Conservation (phyloP, 257 asterid genomes). For the Rehmannia glutinosa region DNA sequence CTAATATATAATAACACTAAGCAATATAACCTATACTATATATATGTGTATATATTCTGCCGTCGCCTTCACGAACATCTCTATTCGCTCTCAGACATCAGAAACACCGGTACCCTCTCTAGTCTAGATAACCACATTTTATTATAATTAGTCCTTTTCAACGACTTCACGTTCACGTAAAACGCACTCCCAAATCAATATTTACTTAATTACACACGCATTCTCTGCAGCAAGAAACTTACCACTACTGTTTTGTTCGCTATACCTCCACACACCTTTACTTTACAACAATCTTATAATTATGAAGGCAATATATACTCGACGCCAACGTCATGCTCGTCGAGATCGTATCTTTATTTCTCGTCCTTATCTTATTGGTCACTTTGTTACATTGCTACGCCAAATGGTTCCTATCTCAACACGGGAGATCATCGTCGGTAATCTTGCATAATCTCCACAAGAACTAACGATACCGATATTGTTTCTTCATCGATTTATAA, state of each 20-base stretch:
- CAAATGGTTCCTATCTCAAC: constrained; percentile 18
- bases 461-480: no score
- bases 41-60: no score
- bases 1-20: neutral
- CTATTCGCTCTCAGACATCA: no score
- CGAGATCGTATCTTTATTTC: constrained; percentile 28
- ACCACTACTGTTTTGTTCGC: constrained; percentile 16
- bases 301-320: constrained; percentile 22
- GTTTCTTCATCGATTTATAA: neutral
- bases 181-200: constrained; percentile 5
- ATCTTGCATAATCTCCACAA: no score
- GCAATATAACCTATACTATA: constrained; percentile 23
- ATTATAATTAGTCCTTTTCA: constrained; percentile 15
- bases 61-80: constrained; percentile 73
- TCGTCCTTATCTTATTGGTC: constrained; percentile 24
- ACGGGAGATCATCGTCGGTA: neutral
- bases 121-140: neutral
- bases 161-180: constrained; percentile 29
- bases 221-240: neutral
- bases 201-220: neutral
- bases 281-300: neutral
- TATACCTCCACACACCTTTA: neutral
- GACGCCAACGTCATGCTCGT: constrained; percentile 39
- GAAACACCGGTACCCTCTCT: neutral
- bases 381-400: constrained; percentile 24